phyloP scores from a whole-genome alignment of 306 rosid species.

The Oemleria cerasiformis region DNA sequence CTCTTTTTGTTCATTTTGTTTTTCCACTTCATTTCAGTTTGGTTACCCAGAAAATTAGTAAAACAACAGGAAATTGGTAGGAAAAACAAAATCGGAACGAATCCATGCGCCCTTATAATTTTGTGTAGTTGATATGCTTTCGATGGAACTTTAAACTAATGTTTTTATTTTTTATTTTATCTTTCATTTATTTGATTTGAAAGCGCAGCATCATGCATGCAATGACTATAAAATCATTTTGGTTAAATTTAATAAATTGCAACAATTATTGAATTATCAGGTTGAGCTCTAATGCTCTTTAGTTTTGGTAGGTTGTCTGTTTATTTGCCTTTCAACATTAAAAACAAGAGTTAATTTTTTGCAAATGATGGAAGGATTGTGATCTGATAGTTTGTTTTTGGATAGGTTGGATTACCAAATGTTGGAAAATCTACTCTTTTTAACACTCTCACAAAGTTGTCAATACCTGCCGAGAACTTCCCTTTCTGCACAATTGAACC shows the following conservation, averaged over 20 bases:
- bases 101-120: too few species aligned
- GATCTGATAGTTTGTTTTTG: slow-evolving; percentile 12
- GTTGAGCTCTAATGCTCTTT: background rate
- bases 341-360: background rate
- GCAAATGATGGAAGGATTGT: background rate
- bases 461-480: slow-evolving; percentile 96
- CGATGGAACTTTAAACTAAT: background rate
- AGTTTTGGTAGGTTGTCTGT: background rate
- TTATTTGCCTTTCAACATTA: background rate
- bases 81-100: too few species aligned
- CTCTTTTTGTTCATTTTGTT: background rate
- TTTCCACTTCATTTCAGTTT: background rate
- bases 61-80: background rate
- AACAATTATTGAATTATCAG: background rate
- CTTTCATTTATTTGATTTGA: background rate
- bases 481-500: slow-evolving; percentile 99
- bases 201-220: background rate
- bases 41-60: slow-evolving; percentile 2
- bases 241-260: background rate
- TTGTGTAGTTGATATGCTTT: background rate
- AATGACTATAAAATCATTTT: background rate
- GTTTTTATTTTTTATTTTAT: too few species aligned
- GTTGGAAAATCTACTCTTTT: slow-evolving; percentile 98
- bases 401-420: slow-evolving; percentile 97
- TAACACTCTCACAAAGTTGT: slow-evolving; percentile 84